Base-by-base conservation (phyloP, 2,329 filamentous ascomycete genomes). In the Geosmithia putterillii region DNA sequence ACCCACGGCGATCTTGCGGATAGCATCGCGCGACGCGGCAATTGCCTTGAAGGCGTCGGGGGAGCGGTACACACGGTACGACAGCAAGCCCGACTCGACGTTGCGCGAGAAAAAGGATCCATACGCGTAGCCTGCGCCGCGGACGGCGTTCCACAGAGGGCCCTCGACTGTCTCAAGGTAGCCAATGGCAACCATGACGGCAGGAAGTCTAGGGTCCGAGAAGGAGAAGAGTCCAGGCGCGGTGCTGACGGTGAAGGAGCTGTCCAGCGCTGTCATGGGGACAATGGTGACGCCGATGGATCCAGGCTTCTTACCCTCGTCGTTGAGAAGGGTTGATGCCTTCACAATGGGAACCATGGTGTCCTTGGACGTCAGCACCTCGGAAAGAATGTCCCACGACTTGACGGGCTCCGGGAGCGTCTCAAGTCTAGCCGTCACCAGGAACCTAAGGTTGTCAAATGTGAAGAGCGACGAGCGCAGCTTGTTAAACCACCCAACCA, bases 141-240 rank as follows among this genome's bases (percentile, higher is more conserved):
- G 86, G 41, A 96, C 85, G 0, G 87, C 86, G 49, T 83, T 83
- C 90, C 92, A 96, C 25, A 98, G 76, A 1, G 92, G 92, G 0
- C 92, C 92, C 62, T 98, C 92, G 17, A 94, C 84, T 1, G 88
- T 81, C 57, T 95, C 89, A 47, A 98, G 81, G 57, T 95, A 96
- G 18, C 88, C 81, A 41, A 88, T 78, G 1, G 90, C 88, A 7
- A 98, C 89, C 59, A 94, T 77, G 42, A 95, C 73, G 2, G 89
- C 81, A 0, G 92, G 88, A 1, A 96, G 70, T 15, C 78, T 74
- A 0, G 88, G 81, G 54, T 95, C 83, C 4, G 74, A 71, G 56
- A 83, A 89, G 0, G 82, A 86, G 20, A 76, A 73, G 15, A 90
- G 76, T 6, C 90, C 90, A 37, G 75, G 74, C 2, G 82, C 73